Evolutionary conservation across 73 alveolate genomes (phyloP).

Genomic region (Tetrahymena thermophila): DNA sequence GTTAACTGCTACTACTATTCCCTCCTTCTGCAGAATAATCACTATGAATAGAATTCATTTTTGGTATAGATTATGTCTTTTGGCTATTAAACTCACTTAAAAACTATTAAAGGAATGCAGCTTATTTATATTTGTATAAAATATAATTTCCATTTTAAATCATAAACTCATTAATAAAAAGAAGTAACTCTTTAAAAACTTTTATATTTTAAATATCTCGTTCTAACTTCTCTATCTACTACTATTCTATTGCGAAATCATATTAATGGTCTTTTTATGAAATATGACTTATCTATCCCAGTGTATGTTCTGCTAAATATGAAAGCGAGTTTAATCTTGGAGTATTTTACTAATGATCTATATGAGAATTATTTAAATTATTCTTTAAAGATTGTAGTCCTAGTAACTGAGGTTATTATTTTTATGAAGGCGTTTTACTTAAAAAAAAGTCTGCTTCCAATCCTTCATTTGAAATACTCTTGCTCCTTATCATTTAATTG

Average conservation of each 20-base stretch:
- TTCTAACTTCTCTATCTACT: background rate
- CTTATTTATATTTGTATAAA: background rate
- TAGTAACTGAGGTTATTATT: too few species aligned
- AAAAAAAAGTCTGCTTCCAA: background rate
- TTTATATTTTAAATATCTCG: background rate
- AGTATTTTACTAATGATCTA: background rate
- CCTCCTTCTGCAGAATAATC: background rate
- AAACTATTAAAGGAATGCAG: background rate
- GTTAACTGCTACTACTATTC: background rate
- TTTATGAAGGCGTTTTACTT: background rate
- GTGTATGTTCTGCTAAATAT: background rate
- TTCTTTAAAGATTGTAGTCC: background rate
- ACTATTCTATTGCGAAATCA: background rate
- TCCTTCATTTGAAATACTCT: background rate
- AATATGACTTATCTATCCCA: background rate
- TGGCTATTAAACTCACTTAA: background rate
- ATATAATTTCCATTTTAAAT: background rate
- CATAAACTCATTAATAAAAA: background rate
- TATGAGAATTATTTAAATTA: background rate
- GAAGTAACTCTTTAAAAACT: background rate
- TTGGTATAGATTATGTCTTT: background rate
- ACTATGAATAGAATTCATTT: background rate
- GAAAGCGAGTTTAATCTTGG: background rate
- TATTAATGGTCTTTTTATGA: background rate
- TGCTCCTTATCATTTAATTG: background rate